Evolutionary conservation across 2,329 filamentous ascomycete genomes (phyloP).

Genomic region (Knufia fluminis): DNA sequence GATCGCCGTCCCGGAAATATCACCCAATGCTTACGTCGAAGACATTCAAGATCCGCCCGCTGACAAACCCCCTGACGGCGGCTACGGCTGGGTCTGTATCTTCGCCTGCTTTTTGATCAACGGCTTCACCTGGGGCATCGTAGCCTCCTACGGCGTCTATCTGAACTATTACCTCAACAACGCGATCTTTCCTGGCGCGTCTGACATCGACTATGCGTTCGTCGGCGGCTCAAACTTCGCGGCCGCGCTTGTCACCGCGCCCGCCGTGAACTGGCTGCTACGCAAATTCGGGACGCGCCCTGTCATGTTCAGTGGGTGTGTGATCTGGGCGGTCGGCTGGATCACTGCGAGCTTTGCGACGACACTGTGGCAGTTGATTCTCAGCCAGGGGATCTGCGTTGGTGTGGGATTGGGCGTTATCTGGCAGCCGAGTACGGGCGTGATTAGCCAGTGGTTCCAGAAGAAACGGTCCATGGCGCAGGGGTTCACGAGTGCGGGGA

Average conservation of each 20-base stretch:
- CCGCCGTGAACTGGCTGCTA: constrained; percentile 23
- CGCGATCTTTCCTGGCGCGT: constrained; percentile 23
- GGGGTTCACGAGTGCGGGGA: constrained; percentile 25
- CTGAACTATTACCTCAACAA: constrained; percentile 33
- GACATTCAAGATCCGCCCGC: not conserved
- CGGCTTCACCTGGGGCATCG: constrained; percentile 28
- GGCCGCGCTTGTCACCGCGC: constrained; percentile 23
- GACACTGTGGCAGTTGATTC: constrained; percentile 22
- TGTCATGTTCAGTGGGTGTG: constrained; percentile 21
- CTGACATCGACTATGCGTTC: constrained; percentile 26
- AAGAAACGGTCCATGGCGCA: constrained; percentile 26
- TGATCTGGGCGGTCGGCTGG: constrained; percentile 21
- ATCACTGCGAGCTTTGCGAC: constrained; percentile 25
- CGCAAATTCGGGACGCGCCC: constrained; percentile 19
- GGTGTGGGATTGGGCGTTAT: constrained; percentile 25
- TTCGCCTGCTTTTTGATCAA: constrained; percentile 25
- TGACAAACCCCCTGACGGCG: constrained; percentile 23
- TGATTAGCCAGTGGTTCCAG: constrained; percentile 28
- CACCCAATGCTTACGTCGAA: constrained; percentile 4
- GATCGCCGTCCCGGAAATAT: constrained; percentile 6
- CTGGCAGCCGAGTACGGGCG: constrained; percentile 21
- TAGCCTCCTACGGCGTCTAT: constrained; percentile 35
- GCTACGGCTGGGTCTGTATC: constrained; percentile 28
- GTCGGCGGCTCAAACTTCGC: constrained; percentile 26
- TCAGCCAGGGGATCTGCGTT: constrained; percentile 25